These are phyloP conservation scores for Diaporthe nobilis DNA, from an alignment of 2,329 filamentous ascomycete species.

Conservation along the genomic window DNA sequence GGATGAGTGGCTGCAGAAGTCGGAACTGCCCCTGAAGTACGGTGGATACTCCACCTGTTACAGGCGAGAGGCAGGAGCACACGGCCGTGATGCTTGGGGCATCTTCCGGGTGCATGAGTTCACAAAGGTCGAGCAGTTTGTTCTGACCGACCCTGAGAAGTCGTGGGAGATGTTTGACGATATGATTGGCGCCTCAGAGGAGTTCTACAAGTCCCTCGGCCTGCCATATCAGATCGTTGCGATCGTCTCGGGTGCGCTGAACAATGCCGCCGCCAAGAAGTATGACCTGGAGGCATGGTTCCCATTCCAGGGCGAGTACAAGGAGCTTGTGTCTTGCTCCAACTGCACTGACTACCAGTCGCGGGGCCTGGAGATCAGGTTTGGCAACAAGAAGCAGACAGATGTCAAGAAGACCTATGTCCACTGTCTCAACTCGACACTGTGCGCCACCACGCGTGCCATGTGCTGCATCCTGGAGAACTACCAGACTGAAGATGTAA, in stretches of 20 bases:
- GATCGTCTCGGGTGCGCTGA: conserved; percentile 96
- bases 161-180: conserved; percentile 94
- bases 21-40: conserved; percentile 91
- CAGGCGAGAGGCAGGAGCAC: conserved; percentile 92
- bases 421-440: conserved; percentile 82
- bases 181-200: conserved; percentile 92
- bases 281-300: conserved; percentile 98
- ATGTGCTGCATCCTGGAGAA: conserved; percentile 97
- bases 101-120: conserved; percentile 99
- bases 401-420: conserved; percentile 93
- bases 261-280: conserved; percentile 89
- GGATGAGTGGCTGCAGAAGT: conserved; percentile 90
- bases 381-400: conserved; percentile 87
- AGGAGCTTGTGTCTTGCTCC: conserved; percentile 96
- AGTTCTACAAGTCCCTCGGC: conserved; percentile 92
- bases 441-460: conserved; percentile 84
- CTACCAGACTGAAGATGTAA: conserved; percentile 89
- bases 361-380: conserved; percentile 92
- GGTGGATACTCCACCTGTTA: conserved; percentile 96
- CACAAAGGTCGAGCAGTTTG: conserved; percentile 64
- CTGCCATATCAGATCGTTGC: conserved; percentile 93
- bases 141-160: conserved; percentile 57
- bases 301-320: conserved; percentile 96
- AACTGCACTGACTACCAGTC: conserved; percentile 99
- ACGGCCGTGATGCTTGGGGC: conserved; percentile 87